Evolutionary conservation across 345 rosid genomes (phyloP).

Genomic region (Brassica carinata): DNA sequence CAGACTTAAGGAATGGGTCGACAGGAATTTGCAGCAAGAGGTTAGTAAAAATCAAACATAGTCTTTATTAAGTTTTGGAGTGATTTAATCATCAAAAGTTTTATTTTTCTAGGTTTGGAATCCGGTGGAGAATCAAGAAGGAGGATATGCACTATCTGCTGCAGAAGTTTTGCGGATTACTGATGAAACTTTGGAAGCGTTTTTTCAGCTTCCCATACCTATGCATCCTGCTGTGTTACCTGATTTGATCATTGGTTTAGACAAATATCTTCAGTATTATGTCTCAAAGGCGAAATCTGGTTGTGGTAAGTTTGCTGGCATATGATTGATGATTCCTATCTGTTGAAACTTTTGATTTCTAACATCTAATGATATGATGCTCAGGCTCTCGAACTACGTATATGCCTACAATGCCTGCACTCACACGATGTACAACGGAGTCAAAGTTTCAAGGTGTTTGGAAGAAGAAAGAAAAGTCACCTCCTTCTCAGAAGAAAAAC

Average conservation of each 20-base stretch:
- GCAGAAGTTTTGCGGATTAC: constrained; percentile 74
- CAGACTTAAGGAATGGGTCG: constrained; percentile 89
- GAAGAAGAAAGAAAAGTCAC: constrained; percentile 90
- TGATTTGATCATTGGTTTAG: constrained; percentile 82
- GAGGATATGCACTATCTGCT: constrained; percentile 81
- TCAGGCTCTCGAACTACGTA: constrained; percentile 79
- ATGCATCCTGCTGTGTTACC: constrained; percentile 92
- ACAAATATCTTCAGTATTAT: constrained; percentile 85
- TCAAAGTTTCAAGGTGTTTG: constrained; percentile 91
- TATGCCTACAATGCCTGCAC: constrained; percentile 91
- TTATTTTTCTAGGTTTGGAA: constrained; percentile 63
- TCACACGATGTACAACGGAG: constrained; percentile 74
- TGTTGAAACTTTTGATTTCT: constrained; percentile 25
- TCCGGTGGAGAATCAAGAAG: constrained; percentile 66
- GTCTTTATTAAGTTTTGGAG: not conserved
- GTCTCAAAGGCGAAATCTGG: constrained; percentile 87
- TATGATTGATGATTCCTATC: not conserved
- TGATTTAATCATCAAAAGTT: constrained; percentile 11
- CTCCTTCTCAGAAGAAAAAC: constrained; percentile 65
- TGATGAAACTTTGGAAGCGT: constrained; percentile 86
- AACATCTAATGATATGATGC: constrained; percentile 29
- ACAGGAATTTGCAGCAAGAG: constrained; percentile 91
- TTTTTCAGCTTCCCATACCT: constrained; percentile 93
- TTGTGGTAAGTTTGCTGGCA: constrained; percentile 62
- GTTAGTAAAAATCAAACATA: constrained; percentile 41